Conservation (phyloP, 108 stramenopile species). For the Licmophora abbreviata region DNA sequence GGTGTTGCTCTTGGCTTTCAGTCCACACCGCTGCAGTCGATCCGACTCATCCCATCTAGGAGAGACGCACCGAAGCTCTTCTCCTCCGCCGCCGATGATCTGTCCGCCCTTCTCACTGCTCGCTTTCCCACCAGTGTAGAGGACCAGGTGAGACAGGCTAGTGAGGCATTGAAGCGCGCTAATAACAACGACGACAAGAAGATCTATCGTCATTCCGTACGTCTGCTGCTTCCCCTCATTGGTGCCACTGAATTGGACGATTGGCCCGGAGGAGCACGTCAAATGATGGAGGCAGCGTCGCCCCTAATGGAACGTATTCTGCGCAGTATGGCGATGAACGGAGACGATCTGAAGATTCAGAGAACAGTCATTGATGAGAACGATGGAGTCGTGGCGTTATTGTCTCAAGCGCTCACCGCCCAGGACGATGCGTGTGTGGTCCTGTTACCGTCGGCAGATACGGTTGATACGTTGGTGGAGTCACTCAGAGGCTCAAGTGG, state of each 20-base stretch:
- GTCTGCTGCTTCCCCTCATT: slow-evolving; percentile 18
- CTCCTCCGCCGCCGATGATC: background rate
- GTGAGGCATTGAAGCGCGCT: slow-evolving; percentile 8
- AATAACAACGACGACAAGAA: slow-evolving; percentile 2
- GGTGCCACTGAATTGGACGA: slow-evolving; percentile 24
- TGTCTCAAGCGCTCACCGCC: slow-evolving; percentile 14
- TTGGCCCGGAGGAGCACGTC: slow-evolving; percentile 25
- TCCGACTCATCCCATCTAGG: too few relatives aligned
- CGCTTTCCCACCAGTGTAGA: slow-evolving; percentile 21
- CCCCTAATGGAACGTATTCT: slow-evolving; percentile 14
- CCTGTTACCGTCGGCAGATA: slow-evolving; percentile 17
- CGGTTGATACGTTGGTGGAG: slow-evolving; percentile 1
- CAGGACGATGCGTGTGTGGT: slow-evolving; percentile 15
- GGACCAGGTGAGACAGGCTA: slow-evolving; percentile 21
- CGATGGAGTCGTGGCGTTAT: slow-evolving; percentile 16
- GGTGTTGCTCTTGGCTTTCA: too few relatives aligned
- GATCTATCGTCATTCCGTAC: slow-evolving; percentile 14
- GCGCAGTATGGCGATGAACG: background rate
- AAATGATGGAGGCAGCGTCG: slow-evolving; percentile 23
- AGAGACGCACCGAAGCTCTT: slow-evolving; percentile 2
- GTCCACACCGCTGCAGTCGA: too few relatives aligned
- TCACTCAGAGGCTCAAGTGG: slow-evolving; percentile 19
- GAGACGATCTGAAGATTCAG: slow-evolving; percentile 5
- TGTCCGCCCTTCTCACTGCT: slow-evolving; percentile 8
- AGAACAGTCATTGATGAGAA: slow-evolving; percentile 11